Evolutionary conservation across 1,284 basidiomycete species (phyloP).

Genomic region (Xerocomus amazonicus): DNA sequence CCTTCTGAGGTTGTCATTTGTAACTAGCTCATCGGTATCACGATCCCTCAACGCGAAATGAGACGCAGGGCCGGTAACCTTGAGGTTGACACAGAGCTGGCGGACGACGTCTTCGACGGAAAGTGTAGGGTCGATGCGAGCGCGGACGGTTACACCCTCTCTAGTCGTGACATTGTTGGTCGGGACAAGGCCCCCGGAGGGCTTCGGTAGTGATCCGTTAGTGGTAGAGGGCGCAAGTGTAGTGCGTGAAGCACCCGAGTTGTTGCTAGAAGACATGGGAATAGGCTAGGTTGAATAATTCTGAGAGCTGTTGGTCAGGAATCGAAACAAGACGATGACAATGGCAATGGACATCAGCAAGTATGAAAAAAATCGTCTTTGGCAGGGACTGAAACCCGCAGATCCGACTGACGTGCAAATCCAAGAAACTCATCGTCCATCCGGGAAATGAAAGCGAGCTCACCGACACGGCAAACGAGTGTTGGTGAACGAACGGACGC

Average conservation of each 20-base stretch:
- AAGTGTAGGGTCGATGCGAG: slow-evolving; percentile 76
- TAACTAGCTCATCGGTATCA: slow-evolving; percentile 88
- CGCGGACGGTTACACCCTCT: slow-evolving; percentile 68
- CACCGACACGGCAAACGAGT: slow-evolving; percentile 14
- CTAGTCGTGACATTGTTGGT: slow-evolving; percentile 78
- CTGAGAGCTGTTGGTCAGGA: slow-evolving; percentile 11
- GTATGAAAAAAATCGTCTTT: slow-evolving; percentile 41
- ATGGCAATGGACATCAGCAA: slow-evolving; percentile 26
- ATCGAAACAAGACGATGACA: not conserved
- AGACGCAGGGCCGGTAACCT: slow-evolving; percentile 77
- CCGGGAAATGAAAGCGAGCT: slow-evolving; percentile 14
- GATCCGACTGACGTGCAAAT: slow-evolving; percentile 59
- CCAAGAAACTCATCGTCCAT: slow-evolving; percentile 34
- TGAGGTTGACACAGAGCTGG: slow-evolving; percentile 76
- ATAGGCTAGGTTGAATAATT: not conserved
- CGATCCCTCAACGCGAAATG: slow-evolving; percentile 82
- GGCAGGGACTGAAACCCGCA: slow-evolving; percentile 19
- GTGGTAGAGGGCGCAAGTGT: slow-evolving; percentile 28
- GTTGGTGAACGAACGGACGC: slow-evolving; percentile 4
- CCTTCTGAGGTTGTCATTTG: slow-evolving; percentile 81
- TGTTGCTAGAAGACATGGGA: slow-evolving; percentile 26
- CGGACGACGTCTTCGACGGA: slow-evolving; percentile 77
- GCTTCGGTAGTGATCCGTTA: slow-evolving; percentile 42
- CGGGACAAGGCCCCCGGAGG: slow-evolving; percentile 52
- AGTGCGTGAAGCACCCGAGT: slow-evolving; percentile 32